A percentile compares a stretch with the other conserved stretches of the same genome.
phyloP scores from a whole-genome alignment of 305 asterid genomes.

The Ajuga reptans region DNA sequence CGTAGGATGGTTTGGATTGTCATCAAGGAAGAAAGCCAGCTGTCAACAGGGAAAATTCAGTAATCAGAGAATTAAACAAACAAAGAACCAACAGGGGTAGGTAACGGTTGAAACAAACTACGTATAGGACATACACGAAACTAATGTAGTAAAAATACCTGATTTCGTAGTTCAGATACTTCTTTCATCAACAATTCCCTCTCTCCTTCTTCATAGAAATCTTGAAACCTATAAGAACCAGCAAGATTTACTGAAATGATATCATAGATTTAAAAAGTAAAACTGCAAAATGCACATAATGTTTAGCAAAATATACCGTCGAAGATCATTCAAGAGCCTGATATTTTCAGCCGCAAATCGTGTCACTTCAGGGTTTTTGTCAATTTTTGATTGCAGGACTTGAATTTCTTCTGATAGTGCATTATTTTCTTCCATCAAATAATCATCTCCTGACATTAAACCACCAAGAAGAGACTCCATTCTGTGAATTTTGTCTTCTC shows the following conservation, averaged over 20 bases:
- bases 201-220: slow-evolving; percentile 95
- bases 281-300: background rate
- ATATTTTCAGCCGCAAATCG: slow-evolving; percentile 92
- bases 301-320: slow-evolving; percentile 38
- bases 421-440: slow-evolving; percentile 65
- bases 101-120: background rate
- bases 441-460: slow-evolving; percentile 54
- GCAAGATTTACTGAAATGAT: background rate
- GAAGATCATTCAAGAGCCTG: slow-evolving; percentile 78
- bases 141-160: slow-evolving; percentile 39
- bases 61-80: background rate
- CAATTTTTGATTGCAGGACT: slow-evolving; percentile 61
- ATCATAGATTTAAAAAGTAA: background rate
- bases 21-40: slow-evolving; percentile 51
- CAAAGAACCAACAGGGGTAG: background rate
- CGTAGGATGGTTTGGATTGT: slow-evolving; percentile 46
- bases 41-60: slow-evolving; percentile 27
- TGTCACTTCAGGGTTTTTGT: slow-evolving; percentile 94
- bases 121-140: background rate
- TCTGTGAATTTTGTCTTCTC: slow-evolving; percentile 96
- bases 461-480: slow-evolving; percentile 80
- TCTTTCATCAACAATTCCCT: slow-evolving; percentile 70
- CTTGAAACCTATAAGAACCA: slow-evolving; percentile 59
- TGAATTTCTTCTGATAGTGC: slow-evolving; percentile 70
- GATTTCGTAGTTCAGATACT: slow-evolving; percentile 71